Conservation (phyloP, 257 asterid species). For the Galeopsis tetrahit region DNA sequence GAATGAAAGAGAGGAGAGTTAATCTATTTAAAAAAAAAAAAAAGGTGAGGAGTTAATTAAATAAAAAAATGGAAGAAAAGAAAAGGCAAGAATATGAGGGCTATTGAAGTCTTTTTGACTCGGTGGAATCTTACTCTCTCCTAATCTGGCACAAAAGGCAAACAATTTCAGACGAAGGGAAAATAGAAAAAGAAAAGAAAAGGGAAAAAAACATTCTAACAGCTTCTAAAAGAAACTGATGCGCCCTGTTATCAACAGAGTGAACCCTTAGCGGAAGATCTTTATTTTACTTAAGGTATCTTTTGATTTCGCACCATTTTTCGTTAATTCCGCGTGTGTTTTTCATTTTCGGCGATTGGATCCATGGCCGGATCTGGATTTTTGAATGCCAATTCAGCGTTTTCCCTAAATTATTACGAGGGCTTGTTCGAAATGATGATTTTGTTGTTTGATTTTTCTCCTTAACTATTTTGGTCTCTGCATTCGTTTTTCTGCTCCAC, state of each 20-base stretch:
- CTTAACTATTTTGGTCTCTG: slow-evolving; percentile 6
- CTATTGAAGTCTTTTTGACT: slow-evolving; percentile 33
- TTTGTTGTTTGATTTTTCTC: slow-evolving; percentile 1
- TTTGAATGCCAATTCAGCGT: background rate
- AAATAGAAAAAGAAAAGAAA: background rate
- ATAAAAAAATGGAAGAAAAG: no score
- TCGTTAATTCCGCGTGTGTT: slow-evolving; percentile 15
- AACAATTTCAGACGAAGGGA: slow-evolving; percentile 23
- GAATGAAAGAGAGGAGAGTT: background rate
- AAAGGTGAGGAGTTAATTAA: no score
- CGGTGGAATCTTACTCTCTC: slow-evolving; percentile 44
- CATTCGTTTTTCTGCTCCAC: slow-evolving; percentile 5
- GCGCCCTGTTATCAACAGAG: slow-evolving; percentile 32
- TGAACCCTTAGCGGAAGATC: background rate
- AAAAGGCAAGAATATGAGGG: slow-evolving; percentile 15
- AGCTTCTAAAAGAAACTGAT: slow-evolving; percentile 20
- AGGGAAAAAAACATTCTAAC: background rate
- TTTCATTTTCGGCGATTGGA: slow-evolving; percentile 27
- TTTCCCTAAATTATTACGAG: background rate
- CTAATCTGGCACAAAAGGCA: slow-evolving; percentile 27
- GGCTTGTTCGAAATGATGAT: slow-evolving; percentile 19
- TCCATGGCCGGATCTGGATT: slow-evolving; percentile 26
- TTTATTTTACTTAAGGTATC: slow-evolving; percentile 34
- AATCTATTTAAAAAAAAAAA: no score
- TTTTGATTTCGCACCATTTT: slow-evolving; percentile 8